Conservation (phyloP, 1,284 basidiomycete species). For the Moesziomyces sp. region DNA sequence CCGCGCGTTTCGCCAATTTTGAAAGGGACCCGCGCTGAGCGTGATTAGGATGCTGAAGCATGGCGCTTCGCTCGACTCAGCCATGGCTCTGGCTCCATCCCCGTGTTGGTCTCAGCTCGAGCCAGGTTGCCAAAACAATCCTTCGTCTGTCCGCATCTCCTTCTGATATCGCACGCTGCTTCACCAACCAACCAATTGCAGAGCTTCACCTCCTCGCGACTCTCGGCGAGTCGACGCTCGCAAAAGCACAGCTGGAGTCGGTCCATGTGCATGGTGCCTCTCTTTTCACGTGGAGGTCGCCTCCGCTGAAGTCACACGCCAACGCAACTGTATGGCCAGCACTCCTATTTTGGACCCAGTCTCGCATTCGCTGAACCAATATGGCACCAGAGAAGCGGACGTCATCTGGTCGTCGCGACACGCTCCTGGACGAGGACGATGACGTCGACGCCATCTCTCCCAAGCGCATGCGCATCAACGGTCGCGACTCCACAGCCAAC, state of each 20-base stretch:
- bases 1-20: too few relatives aligned
- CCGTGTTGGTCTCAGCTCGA: background rate
- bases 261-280: background rate
- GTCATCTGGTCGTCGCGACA: slow-evolving; percentile 8
- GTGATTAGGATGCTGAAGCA: too few relatives aligned
- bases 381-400: slow-evolving; percentile 36
- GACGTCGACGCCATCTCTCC: slow-evolving; percentile 26
- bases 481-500: slow-evolving; percentile 1
- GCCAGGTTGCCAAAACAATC: too few relatives aligned
- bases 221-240: background rate
- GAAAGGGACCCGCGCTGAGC: too few relatives aligned
- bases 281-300: background rate
- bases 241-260: background rate
- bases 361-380: background rate
- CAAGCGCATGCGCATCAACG: slow-evolving; percentile 27
- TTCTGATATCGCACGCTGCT: background rate
- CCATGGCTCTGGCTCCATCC: too few relatives aligned
- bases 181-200: too few relatives aligned
- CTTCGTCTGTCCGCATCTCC: background rate
- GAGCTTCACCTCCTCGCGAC: background rate
- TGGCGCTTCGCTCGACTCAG: too few relatives aligned
- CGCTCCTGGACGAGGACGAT: slow-evolving; percentile 25
- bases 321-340: background rate
- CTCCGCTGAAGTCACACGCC: background rate
- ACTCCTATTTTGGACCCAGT: too few relatives aligned